phyloP scores from a whole-genome alignment of 345 rosid species.

The Durio zibethinus region DNA sequence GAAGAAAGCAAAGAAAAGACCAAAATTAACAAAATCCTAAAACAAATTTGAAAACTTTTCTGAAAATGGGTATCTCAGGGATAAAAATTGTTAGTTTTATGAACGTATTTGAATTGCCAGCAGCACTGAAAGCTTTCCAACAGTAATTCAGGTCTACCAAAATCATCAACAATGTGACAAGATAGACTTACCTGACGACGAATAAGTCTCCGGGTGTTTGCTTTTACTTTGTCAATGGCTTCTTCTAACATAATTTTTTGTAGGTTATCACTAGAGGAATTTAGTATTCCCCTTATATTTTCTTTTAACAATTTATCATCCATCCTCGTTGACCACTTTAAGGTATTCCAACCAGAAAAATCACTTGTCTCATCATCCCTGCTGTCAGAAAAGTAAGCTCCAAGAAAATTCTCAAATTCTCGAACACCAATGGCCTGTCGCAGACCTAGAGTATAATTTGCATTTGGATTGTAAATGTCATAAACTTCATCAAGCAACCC shows the following conservation, averaged over 20 bases:
- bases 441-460: constrained; percentile 74
- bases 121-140: not conserved
- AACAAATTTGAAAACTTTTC: not conserved
- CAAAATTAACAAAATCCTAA: not conserved
- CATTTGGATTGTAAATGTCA: constrained; percentile 59
- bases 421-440: constrained; percentile 89
- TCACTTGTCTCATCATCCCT: constrained; percentile 17
- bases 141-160: not conserved
- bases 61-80: not conserved
- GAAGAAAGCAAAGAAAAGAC: not conserved
- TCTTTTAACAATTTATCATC: constrained; percentile 37
- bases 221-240: constrained; percentile 70
- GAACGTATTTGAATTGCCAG: not conserved
- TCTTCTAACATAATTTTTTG: constrained; percentile 50
- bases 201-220: constrained; percentile 79
- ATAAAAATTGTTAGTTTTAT: not conserved
- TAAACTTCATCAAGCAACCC: constrained; percentile 83
- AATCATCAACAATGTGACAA: not conserved
- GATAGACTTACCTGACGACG: constrained; percentile 76
- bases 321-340: constrained; percentile 18
- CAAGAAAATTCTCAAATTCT: constrained; percentile 70
- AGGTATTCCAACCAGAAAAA: constrained; percentile 19
- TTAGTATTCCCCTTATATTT: constrained; percentile 38
- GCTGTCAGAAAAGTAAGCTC: constrained; percentile 23
- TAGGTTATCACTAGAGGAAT: constrained; percentile 32